These are phyloP conservation scores for Echinosophora koreensis DNA, from an alignment of 306 rosid genomes.

Conservation along the genomic window DNA sequence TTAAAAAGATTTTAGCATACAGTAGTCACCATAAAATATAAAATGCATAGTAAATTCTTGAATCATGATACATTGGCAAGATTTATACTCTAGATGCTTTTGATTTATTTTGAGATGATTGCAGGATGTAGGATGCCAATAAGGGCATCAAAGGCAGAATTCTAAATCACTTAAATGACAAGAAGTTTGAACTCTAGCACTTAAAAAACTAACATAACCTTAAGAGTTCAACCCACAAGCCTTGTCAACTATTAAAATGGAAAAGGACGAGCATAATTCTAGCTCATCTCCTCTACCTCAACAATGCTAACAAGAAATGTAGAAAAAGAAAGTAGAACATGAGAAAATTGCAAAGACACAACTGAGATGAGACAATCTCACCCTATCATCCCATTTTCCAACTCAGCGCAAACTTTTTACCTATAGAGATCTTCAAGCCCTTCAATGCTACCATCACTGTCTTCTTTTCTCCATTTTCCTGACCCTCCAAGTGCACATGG, in stretches of 20 bases:
- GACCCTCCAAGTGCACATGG: conserved; percentile 52
- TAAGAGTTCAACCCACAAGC: conserved; percentile 27
- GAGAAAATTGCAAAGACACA: conserved; percentile 28
- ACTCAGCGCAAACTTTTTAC: conserved; percentile 79
- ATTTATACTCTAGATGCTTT: neutral
- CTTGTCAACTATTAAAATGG: conserved; percentile 47
- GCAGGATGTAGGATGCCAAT: neutral
- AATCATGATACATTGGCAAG: neutral
- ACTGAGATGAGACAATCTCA: conserved; percentile 22
- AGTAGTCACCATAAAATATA: neutral
- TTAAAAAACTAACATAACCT: neutral
- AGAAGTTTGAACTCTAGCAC: neutral
- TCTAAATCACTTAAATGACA: conserved; percentile 29
- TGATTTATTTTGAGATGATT: neutral
- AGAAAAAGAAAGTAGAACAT: neutral
- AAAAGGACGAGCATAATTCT: conserved; percentile 59
- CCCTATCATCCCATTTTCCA: conserved; percentile 77
- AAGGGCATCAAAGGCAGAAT: conserved; percentile 11
- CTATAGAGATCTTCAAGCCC: conserved; percentile 77
- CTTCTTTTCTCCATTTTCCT: conserved; percentile 56
- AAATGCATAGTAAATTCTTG: neutral
- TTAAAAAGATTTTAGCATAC: neutral
- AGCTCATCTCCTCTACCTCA: conserved; percentile 62
- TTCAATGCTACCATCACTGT: conserved; percentile 70
- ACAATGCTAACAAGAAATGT: conserved; percentile 39